These are phyloP conservation scores for Fomitiporia mediterranea DNA, from an alignment of 1,284 basidiomycete species.

Conservation along the genomic window DNA sequence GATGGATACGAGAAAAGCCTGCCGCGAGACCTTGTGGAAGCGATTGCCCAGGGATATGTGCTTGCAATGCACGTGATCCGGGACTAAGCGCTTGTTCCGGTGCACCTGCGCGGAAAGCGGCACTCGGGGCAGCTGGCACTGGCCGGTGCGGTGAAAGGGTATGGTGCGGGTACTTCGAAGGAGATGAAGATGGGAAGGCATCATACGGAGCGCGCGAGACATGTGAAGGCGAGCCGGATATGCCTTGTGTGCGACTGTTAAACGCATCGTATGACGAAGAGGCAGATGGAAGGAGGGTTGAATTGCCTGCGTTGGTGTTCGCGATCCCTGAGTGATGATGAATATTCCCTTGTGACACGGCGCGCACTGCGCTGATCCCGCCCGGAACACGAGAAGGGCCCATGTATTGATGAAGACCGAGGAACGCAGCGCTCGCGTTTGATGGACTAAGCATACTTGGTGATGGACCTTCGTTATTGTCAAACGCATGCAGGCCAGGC, in stretches of 20 bases:
- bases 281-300: conserved; percentile 21
- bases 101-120: conserved; percentile 28
- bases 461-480: conserved; percentile 37
- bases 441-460: conserved; percentile 49
- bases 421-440: conserved; percentile 75
- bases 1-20: conserved; percentile 80
- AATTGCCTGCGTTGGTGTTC: neutral
- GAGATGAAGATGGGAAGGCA: neutral
- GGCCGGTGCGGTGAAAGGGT: conserved; percentile 27
- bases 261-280: conserved; percentile 23
- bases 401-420: conserved; percentile 58
- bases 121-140: conserved; percentile 25
- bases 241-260: conserved; percentile 23
- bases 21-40: conserved; percentile 86
- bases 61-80: conserved; percentile 61
- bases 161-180: neutral
- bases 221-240: conserved; percentile 26
- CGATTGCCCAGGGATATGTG: conserved; percentile 80
- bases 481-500: conserved; percentile 35
- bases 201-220: conserved; percentile 6
- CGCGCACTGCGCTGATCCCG: conserved; percentile 1
- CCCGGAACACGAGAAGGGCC: conserved; percentile 1
- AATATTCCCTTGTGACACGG: conserved; percentile 17
- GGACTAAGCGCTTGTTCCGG: conserved; percentile 48
- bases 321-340: neutral